Evolutionary conservation across 2,329 filamentous ascomycete species (phyloP).

Genomic region (Alternaria angustiovoidea): DNA sequence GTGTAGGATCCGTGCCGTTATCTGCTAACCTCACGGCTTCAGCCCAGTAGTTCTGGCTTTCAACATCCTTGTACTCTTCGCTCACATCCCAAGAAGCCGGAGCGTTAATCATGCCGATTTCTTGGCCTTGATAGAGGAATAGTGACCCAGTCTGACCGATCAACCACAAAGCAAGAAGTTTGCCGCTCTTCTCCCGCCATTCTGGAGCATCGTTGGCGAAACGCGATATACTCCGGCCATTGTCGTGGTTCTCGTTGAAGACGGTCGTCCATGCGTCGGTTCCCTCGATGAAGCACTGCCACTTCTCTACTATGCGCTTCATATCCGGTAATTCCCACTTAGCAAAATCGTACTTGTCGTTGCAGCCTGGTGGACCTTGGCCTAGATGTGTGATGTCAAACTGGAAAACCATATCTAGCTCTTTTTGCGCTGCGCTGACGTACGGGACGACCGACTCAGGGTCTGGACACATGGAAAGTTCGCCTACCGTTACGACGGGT

Average conservation of each 20-base stretch:
- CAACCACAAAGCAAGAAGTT: slow-evolving; percentile 58
- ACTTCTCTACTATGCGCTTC: slow-evolving; percentile 53
- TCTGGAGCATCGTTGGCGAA: slow-evolving; percentile 59
- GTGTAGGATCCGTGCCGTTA: slow-evolving; percentile 42
- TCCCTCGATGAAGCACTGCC: slow-evolving; percentile 60
- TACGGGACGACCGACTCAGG: slow-evolving; percentile 54
- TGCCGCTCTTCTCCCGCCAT: slow-evolving; percentile 50
- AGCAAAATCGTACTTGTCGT: slow-evolving; percentile 42
- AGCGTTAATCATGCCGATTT: slow-evolving; percentile 67
- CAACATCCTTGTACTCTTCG: slow-evolving; percentile 71
- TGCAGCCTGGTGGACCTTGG: slow-evolving; percentile 45
- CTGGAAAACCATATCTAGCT: slow-evolving; percentile 60
- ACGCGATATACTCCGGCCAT: slow-evolving; percentile 64
- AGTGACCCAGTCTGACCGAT: slow-evolving; percentile 61
- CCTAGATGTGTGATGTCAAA: slow-evolving; percentile 53
- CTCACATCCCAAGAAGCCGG: slow-evolving; percentile 58
- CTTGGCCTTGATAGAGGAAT: slow-evolving; percentile 68
- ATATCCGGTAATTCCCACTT: slow-evolving; percentile 55
- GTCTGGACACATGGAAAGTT: slow-evolving; percentile 61
- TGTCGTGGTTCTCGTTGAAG: slow-evolving; percentile 72
- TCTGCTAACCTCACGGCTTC: slow-evolving; percentile 35
- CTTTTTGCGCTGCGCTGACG: slow-evolving; percentile 51
- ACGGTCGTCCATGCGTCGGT: slow-evolving; percentile 63
- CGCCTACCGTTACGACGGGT: slow-evolving; percentile 63
- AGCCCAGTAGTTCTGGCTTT: slow-evolving; percentile 55